These are phyloP conservation scores for Graphilbum fragrans DNA, from an alignment of 2,329 filamentous ascomycete species.

Conservation along the genomic window DNA sequence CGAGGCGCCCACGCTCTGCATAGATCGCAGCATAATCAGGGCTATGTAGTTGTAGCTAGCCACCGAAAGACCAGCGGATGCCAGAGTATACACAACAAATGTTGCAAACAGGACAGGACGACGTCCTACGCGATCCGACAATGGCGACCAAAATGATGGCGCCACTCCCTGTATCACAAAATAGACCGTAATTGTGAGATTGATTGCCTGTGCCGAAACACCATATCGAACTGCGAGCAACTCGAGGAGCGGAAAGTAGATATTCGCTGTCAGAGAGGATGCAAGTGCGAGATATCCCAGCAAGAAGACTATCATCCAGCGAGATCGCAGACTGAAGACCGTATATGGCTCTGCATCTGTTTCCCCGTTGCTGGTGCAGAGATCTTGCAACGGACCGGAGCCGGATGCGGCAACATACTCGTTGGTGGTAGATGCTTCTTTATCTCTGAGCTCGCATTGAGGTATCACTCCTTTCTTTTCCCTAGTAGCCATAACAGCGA, in stretches of 20 bases:
- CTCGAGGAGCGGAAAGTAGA: constrained; percentile 33
- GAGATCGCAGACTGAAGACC: neutral
- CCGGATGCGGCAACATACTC: no score
- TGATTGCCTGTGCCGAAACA: constrained; percentile 19
- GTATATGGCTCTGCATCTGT: neutral
- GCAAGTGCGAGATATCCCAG: neutral
- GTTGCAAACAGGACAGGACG: constrained; percentile 25
- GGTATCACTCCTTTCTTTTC: no score
- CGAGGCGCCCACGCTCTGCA: constrained; percentile 35
- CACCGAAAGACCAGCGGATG: no score
- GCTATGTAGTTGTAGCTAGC: constrained; percentile 21
- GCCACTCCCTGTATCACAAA: constrained; percentile 37
- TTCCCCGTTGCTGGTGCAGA: no score
- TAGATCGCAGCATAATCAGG: constrained; percentile 29
- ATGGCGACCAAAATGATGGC: constrained; percentile 33
- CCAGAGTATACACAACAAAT: no score
- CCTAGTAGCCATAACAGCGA: no score
- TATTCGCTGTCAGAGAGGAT: constrained; percentile 24
- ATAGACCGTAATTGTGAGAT: constrained; percentile 31
- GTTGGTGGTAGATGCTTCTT: no score
- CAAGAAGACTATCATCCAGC: neutral
- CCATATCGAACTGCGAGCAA: constrained; percentile 14
- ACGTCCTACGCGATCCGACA: constrained; percentile 33
- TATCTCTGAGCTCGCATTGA: no score
- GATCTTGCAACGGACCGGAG: no score